Evolutionary conservation across 2,329 filamentous ascomycete genomes (phyloP), one percentile per base, ranked within the genome.

Genomic region (Aspergillus ochraceus): DNA sequence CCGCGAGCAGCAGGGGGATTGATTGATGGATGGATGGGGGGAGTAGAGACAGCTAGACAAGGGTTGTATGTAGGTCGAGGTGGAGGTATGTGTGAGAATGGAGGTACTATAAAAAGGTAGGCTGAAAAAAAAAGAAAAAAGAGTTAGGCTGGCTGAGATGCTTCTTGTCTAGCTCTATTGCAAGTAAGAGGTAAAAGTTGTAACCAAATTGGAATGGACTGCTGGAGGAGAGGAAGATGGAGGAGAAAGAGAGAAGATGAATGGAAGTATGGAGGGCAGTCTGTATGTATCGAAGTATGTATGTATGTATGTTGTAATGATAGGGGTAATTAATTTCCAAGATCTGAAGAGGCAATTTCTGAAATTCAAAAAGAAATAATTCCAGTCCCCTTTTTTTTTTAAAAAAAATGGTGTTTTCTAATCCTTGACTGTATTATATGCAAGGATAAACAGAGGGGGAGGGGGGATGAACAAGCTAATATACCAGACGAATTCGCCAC

Each of bases 1-100:
- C 54, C 64, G 59, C 60, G 55, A 53, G 61, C 57, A 65, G 51
- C 52, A 61, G 59, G 45, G 57, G 54, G 55, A 56, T 39, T 39
- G 36, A 42, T 42, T 42, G 56, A 49, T 50, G 45, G 56, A 50
- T 50, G 54, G 24, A 50, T 2, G 24, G 24, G 47, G 53, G 14
- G 17, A 42, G 36, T 12, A n/a, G 6, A 42, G 36, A 17, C 36
- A 42, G 14, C 36, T 42, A 47, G 42, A 54, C 51, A 42, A 46
- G 56, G 47, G 54, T 49, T 30, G 49, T 49, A 52, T 57, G 52
- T 52, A 52, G 29, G 52, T 53, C 26, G 46, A 30, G 47, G 39
- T 19, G 55, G 47, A 26, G 54, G 20, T 30, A 9, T 19, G 12
- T 11, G 39, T 39, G 14, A 51, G 46, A 26, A 32, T 11, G 24